phyloP scores from a whole-genome alignment of 176 grass and related monocot species.

The Eremochloa ophiuroides region DNA sequence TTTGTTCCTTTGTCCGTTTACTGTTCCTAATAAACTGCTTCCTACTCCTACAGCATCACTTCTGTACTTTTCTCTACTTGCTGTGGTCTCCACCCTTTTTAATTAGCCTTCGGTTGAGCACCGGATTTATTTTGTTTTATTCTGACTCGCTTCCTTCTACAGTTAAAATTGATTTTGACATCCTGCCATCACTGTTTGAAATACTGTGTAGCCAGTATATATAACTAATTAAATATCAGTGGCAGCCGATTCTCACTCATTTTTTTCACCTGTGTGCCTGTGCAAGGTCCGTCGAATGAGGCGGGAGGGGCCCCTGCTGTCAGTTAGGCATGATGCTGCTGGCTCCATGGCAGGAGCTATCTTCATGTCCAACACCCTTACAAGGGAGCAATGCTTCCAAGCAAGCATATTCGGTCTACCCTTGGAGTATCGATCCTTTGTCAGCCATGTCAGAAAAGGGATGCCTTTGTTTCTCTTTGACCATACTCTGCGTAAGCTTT shows the following conservation, averaged over 20 bases:
- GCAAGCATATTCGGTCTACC: constrained; percentile 33
- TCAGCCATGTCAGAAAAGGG: constrained; percentile 33
- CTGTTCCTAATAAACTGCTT: neutral
- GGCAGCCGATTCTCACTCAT: neutral
- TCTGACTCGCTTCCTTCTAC: neutral
- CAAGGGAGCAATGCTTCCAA: constrained; percentile 44
- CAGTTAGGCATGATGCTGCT: neutral
- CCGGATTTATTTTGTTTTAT: neutral
- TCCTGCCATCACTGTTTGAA: neutral
- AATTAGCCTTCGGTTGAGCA: neutral
- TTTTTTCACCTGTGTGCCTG: neutral
- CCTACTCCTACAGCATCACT: neutral
- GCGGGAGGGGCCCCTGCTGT: neutral
- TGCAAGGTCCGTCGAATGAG: constrained; percentile 37
- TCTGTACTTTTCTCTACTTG: neutral
- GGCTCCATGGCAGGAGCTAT: constrained; percentile 48
- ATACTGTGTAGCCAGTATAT: neutral
- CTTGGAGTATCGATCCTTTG: constrained; percentile 29
- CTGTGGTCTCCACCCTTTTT: neutral
- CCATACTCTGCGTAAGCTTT: constrained; percentile 41
- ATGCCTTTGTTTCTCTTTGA: constrained; percentile 75
- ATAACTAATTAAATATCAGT: neutral
- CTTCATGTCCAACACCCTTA: constrained; percentile 61
- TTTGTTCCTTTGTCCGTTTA: neutral
- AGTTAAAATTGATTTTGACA: neutral